A percentile compares a stretch with the other conserved stretches of the same genome.
Evolutionary conservation across 2,329 filamentous ascomycete species (phyloP).

Genomic region (Grosmannia huntii): DNA sequence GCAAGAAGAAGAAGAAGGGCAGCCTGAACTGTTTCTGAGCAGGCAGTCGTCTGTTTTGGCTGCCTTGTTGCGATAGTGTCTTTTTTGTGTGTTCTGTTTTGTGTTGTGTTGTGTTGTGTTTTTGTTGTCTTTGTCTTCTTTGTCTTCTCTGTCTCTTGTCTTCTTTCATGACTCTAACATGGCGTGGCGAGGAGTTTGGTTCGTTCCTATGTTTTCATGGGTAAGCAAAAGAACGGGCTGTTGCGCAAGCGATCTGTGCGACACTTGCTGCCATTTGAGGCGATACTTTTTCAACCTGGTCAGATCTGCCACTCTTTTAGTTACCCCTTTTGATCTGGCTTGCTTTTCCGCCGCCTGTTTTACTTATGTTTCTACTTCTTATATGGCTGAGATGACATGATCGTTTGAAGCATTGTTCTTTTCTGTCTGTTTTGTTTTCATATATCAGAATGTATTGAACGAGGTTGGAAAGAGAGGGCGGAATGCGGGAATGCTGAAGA

Average conservation of each 20-base stretch:
- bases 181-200: neutral
- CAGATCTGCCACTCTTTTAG: neutral
- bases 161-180: neutral
- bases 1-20: conserved; percentile 89
- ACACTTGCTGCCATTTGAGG: neutral
- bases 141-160: neutral
- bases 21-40: conserved; percentile 91
- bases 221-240: neutral
- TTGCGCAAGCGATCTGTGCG: neutral
- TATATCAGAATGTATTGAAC: neutral
- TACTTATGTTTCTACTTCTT: conserved; percentile 2
- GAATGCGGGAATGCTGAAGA: neutral
- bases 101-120: neutral
- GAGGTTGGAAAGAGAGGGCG: neutral
- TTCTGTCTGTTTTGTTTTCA: neutral
- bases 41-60: neutral
- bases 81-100: neutral
- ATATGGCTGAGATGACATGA: conserved; percentile 9
- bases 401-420: conserved; percentile 7
- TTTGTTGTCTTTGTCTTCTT: neutral
- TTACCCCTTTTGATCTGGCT: neutral
- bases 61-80: neutral
- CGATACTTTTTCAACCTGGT: neutral
- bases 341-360: neutral
- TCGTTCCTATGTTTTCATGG: neutral